Evolutionary conservation across 495 filamentous ascomycete genomes (phyloP).

Genomic region (Elasticomyces elasticus): DNA sequence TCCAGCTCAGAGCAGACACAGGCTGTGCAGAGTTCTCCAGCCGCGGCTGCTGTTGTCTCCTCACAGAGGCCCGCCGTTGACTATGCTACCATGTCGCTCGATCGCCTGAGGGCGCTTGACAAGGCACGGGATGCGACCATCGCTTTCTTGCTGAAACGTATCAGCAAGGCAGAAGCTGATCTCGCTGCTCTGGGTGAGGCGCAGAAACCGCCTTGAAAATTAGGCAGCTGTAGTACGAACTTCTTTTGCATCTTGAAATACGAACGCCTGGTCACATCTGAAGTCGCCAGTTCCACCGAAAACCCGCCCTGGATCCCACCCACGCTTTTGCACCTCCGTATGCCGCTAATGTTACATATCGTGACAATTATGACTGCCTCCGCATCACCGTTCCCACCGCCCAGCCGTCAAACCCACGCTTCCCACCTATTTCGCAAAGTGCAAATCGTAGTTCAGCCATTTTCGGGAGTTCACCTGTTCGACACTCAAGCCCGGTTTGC

Average conservation of each 20-base stretch:
- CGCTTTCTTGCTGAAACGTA: slow-evolving; percentile 34
- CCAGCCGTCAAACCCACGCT: neutral
- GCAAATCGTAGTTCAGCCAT: slow-evolving; percentile 94
- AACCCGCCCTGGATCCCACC: too few relatives aligned
- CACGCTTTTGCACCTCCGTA: neutral
- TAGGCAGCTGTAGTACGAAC: too few relatives aligned
- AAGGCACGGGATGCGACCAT: slow-evolving; percentile 38
- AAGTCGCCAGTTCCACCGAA: too few relatives aligned
- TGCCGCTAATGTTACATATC: neutral
- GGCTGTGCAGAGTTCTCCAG: neutral
- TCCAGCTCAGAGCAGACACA: neutral
- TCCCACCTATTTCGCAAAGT: slow-evolving; percentile 82
- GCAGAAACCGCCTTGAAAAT: neutral
- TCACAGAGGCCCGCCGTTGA: slow-evolving; percentile 17
- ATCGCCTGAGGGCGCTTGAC: slow-evolving; percentile 30
- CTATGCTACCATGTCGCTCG: slow-evolving; percentile 31
- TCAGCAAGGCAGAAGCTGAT: slow-evolving; percentile 34
- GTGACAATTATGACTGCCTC: too few relatives aligned
- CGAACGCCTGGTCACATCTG: too few relatives aligned
- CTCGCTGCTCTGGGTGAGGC: slow-evolving; percentile 6
- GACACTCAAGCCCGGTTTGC: slow-evolving; percentile 79
- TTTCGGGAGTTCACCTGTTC: slow-evolving; percentile 75
- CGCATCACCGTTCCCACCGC: neutral
- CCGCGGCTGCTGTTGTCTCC: neutral
- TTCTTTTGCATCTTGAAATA: too few relatives aligned